These are phyloP conservation scores for Nicotiana paniculata DNA, from an alignment of 257 asterid genomes.

Conservation along the genomic window DNA sequence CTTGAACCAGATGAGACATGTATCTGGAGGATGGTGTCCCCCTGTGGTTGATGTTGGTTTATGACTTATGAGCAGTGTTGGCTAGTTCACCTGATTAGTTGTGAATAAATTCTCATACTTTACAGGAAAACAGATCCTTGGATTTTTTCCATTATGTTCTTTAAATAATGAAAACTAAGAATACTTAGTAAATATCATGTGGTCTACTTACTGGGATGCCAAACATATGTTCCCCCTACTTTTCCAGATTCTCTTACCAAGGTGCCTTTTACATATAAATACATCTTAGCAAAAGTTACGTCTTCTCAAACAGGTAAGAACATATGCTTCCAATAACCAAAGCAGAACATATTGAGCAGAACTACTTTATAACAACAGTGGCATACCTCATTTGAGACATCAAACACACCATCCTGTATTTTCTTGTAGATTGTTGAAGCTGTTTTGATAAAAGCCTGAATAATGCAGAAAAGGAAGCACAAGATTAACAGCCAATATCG, in stretches of 20 bases:
- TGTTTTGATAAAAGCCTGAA: slow-evolving; percentile 22
- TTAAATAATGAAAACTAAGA: neutral
- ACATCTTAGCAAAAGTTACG: neutral
- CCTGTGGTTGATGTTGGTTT: neutral
- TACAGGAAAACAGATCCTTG: neutral
- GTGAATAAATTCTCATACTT: neutral
- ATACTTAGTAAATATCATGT: neutral
- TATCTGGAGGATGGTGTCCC: neutral
- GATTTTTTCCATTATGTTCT: neutral
- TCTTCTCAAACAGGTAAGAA: neutral
- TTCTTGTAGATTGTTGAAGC: slow-evolving; percentile 20
- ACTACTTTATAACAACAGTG: neutral
- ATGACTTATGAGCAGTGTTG: neutral
- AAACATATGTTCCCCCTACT: neutral
- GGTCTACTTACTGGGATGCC: neutral
- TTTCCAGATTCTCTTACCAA: neutral
- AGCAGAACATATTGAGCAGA: neutral
- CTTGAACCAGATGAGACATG: neutral
- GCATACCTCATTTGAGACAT: slow-evolving; percentile 24
- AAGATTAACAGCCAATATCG: neutral
- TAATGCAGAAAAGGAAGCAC: neutral
- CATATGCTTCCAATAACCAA: neutral
- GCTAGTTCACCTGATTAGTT: neutral
- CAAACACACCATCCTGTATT: slow-evolving; percentile 22
- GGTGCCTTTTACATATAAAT: neutral